phyloP scores from a whole-genome alignment of 306 rosid genomes.

The Luffa aegyptiaca region DNA sequence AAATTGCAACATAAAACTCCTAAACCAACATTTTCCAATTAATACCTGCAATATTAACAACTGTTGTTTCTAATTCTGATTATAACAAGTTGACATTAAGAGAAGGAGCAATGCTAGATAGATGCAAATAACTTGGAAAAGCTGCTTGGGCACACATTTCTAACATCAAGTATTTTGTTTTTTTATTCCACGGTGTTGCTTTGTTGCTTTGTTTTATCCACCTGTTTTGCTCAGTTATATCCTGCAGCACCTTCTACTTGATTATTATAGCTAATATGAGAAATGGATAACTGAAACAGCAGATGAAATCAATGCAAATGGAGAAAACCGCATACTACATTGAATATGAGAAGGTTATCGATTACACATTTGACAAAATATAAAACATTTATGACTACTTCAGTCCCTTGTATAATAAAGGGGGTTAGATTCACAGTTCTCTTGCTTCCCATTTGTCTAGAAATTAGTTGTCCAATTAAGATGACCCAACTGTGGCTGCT shows the following conservation, averaged over 20 bases:
- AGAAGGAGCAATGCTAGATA: neutral
- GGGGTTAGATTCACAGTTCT: constrained; percentile 43
- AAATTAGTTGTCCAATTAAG: constrained; percentile 89
- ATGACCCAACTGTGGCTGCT: constrained; percentile 81
- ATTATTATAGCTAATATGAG: neutral
- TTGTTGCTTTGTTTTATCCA: neutral
- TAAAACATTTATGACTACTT: constrained; percentile 50
- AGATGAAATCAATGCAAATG: neutral
- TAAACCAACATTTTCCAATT: neutral
- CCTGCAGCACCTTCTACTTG: neutral
- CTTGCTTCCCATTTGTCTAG: constrained; percentile 32
- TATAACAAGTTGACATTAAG: neutral
- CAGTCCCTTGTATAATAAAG: constrained; percentile 46
- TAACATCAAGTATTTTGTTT: neutral
- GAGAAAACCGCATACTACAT: constrained; percentile 14
- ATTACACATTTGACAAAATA: constrained; percentile 43
- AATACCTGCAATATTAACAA: neutral
- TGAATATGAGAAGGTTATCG: constrained; percentile 24
- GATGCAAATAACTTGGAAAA: neutral
- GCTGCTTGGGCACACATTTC: neutral
- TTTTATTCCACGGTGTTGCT: neutral
- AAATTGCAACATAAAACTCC: neutral
- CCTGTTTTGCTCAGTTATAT: neutral
- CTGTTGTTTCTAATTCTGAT: neutral
- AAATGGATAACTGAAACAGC: neutral